These are phyloP conservation scores for Eucalyptus dawsonii DNA, from an alignment of 345 rosid species.

Conservation along the genomic window DNA sequence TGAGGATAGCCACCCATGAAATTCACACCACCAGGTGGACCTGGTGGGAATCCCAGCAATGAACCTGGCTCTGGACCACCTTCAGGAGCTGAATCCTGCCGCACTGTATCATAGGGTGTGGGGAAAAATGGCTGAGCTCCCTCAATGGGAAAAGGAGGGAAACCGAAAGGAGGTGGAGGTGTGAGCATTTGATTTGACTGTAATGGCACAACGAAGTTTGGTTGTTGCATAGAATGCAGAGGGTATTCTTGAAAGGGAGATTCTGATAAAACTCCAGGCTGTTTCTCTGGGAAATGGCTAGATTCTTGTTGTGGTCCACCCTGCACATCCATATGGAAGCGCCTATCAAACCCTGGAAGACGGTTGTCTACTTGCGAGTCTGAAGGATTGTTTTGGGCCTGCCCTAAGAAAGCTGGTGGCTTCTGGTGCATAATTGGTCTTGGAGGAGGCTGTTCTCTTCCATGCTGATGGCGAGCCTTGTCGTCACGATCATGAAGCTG, in stretches of 20 bases:
- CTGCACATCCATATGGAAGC: constrained; percentile 6
- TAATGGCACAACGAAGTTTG: constrained; percentile 48
- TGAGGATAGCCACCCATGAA: constrained; percentile 46
- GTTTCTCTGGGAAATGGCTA: constrained; percentile 34
- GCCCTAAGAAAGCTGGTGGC: constrained; percentile 37
- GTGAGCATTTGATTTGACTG: constrained; percentile 44
- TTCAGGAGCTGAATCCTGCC: constrained; percentile 37
- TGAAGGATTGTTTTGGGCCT: constrained; percentile 29
- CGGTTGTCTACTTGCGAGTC: constrained; percentile 29
- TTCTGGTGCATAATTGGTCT: constrained; percentile 44
- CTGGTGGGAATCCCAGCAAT: constrained; percentile 54
- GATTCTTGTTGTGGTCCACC: constrained; percentile 33
- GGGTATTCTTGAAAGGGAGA: constrained; percentile 54
- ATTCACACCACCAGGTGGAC: constrained; percentile 34
- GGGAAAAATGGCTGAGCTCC: constrained; percentile 59
- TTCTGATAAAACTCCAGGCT: constrained; percentile 34
- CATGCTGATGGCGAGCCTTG: constrained; percentile 32
- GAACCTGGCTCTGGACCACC: constrained; percentile 67
- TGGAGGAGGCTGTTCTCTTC: constrained; percentile 40
- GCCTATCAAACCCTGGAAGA: constrained; percentile 58
- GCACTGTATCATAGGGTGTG: constrained; percentile 38
- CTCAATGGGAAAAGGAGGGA: constrained; percentile 51
- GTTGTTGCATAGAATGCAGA: constrained; percentile 53
- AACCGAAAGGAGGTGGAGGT: constrained; percentile 34
- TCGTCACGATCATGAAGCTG: constrained; percentile 53